A percentile compares a stretch with the other conserved stretches of the same genome.
These are phyloP conservation scores for Astraeus odoratus DNA, from an alignment of 768 basidiomycete species.

Conservation along the genomic window DNA sequence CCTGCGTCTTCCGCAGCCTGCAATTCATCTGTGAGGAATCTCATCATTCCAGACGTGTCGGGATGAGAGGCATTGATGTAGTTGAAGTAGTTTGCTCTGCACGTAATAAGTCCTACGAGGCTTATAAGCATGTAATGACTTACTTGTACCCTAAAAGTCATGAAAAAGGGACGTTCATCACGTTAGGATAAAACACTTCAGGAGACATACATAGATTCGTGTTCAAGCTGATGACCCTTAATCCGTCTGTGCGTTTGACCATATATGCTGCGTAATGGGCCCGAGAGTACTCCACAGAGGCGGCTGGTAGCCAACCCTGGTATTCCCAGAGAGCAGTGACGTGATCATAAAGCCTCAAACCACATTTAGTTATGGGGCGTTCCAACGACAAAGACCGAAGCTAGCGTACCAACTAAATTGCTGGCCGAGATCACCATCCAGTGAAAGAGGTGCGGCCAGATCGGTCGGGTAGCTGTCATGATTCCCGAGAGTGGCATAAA, in stretches of 20 bases:
- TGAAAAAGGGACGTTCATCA: neutral
- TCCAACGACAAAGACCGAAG: neutral
- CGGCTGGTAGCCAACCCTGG: constrained; percentile 59
- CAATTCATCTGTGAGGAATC: constrained; percentile 71
- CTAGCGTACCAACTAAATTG: constrained; percentile 58
- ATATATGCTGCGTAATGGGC: constrained; percentile 71
- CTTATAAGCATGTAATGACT: constrained; percentile 4
- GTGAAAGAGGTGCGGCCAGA: constrained; percentile 53
- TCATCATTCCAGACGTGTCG: constrained; percentile 69
- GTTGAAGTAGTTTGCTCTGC: constrained; percentile 64
- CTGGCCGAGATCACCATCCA: constrained; percentile 45
- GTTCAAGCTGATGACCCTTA: constrained; percentile 68
- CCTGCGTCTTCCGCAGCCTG: constrained; percentile 74
- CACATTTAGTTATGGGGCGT: neutral
- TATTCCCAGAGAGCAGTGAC: constrained; percentile 64
- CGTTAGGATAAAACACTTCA: neutral
- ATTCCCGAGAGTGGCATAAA: constrained; percentile 71
- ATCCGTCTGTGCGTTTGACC: constrained; percentile 57
- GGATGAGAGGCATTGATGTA: constrained; percentile 68
- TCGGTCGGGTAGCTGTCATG: constrained; percentile 61
- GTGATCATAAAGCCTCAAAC: constrained; percentile 67
- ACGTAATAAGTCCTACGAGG: constrained; percentile 6
- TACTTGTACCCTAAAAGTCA: constrained; percentile 27
- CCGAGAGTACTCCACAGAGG: constrained; percentile 49
- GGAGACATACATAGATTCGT: constrained; percentile 61